phyloP scores from a whole-genome alignment of 768 basidiomycete species.

The Coprinellus micaceus region DNA sequence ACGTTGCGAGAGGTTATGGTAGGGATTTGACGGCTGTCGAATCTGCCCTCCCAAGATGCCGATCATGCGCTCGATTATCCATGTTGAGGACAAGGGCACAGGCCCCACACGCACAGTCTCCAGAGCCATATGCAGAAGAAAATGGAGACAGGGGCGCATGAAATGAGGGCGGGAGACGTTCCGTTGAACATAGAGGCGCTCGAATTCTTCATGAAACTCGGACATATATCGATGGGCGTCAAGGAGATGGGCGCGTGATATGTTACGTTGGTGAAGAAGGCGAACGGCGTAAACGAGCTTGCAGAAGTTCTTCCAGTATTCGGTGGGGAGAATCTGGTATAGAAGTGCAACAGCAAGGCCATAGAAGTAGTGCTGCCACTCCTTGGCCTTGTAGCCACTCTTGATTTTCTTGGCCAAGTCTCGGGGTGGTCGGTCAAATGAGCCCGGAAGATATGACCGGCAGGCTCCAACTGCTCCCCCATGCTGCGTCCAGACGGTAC shows the following conservation, averaged over 20 bases:
- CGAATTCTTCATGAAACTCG: constrained; percentile 29
- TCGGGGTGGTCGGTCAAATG: constrained; percentile 15
- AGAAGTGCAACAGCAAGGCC: constrained; percentile 29
- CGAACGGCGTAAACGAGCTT: constrained; percentile 24
- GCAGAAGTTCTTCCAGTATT: constrained; percentile 31
- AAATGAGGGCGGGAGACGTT: constrained; percentile 1
- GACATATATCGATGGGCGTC: constrained; percentile 21
- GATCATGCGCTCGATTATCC: constrained; percentile 30
- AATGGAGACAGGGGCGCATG: constrained; percentile 19
- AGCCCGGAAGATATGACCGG: constrained; percentile 18
- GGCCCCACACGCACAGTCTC: constrained; percentile 29
- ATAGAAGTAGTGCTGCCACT: constrained; percentile 30
- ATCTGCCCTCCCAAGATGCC: constrained; percentile 27
- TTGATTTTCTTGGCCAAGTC: constrained; percentile 10
- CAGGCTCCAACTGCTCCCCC: constrained; percentile 18
- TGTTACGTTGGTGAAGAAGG: constrained; percentile 22
- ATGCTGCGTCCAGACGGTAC: constrained; percentile 10
- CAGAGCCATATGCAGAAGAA: constrained; percentile 24
- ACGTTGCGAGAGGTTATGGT: constrained; percentile 21
- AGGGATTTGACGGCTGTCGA: constrained; percentile 25
- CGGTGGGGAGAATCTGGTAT: constrained; percentile 19
- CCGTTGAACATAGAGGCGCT: constrained; percentile 15
- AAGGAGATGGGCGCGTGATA: constrained; percentile 16
- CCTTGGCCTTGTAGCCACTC: constrained; percentile 14
- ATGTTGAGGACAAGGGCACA: constrained; percentile 17